phyloP scores from a whole-genome alignment of 2,329 filamentous ascomycete genomes.

The Zalaria obscura region DNA sequence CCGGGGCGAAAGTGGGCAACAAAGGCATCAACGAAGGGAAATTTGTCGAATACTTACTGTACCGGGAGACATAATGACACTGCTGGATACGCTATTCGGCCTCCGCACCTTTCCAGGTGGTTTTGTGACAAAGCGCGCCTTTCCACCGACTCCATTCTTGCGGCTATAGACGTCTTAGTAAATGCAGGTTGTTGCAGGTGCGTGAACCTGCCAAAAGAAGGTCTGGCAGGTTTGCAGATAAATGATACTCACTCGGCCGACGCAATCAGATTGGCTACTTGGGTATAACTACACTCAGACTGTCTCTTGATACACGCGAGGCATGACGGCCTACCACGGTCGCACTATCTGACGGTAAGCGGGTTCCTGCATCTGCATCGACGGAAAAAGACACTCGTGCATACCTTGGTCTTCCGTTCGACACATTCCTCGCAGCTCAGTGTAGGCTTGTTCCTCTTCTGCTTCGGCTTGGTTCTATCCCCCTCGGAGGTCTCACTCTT shows the following conservation, averaged over 20 bases:
- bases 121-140: slow-evolving; percentile 15
- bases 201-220: background rate
- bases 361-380: slow-evolving; percentile 1
- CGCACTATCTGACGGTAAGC: slow-evolving; percentile 40
- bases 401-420: slow-evolving; percentile 66
- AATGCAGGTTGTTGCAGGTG: background rate
- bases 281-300: slow-evolving; percentile 60
- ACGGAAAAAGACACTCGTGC: slow-evolving; percentile 9
- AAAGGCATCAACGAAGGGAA: too few relatives aligned
- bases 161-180: slow-evolving; percentile 1
- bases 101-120: slow-evolving; percentile 20
- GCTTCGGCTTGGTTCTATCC: slow-evolving; percentile 32
- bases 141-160: slow-evolving; percentile 9
- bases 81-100: slow-evolving; percentile 6
- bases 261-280: slow-evolving; percentile 57
- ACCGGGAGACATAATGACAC: too few relatives aligned
- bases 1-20: too few relatives aligned
- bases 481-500: too few relatives aligned
- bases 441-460: slow-evolving; percentile 75
- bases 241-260: slow-evolving; percentile 41
- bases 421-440: slow-evolving; percentile 69
- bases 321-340: slow-evolving; percentile 49
- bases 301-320: slow-evolving; percentile 58
- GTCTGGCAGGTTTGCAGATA: background rate
- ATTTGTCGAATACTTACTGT: too few relatives aligned